Conservation (phyloP, 1,284 basidiomycete species). For the Hemileia vastatrix region DNA sequence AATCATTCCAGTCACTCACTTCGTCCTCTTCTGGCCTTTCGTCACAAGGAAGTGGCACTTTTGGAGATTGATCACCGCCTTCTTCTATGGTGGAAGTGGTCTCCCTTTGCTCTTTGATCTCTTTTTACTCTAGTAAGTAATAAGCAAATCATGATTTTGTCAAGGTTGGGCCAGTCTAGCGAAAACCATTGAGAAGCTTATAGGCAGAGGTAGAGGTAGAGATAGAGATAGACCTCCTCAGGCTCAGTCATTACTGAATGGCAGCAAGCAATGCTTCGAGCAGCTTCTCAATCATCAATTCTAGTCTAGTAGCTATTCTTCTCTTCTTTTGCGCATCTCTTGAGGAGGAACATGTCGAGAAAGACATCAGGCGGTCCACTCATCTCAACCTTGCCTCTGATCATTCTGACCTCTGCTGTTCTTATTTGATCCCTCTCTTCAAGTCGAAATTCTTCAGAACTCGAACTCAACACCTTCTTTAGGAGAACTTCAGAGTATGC, state of each 20-base stretch:
- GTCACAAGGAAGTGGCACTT: conserved; percentile 53
- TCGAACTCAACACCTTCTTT: conserved; percentile 57
- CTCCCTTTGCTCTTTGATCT: conserved; percentile 63
- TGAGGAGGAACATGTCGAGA: no score
- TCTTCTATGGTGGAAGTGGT: conserved; percentile 60
- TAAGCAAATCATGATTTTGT: no score
- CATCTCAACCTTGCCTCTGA: conserved; percentile 8
- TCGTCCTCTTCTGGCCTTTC: conserved; percentile 54
- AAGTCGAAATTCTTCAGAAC: conserved; percentile 57
- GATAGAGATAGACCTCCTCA: no score
- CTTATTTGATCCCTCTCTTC: no score
- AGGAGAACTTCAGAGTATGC: conserved; percentile 60
- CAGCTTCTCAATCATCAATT: no score
- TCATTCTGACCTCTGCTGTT: background rate
- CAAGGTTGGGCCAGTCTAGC: no score
- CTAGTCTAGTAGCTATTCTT: no score
- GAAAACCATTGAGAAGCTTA: no score
- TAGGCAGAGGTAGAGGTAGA: no score
- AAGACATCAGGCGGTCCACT: no score
- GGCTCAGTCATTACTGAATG: no score
- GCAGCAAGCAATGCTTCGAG: no score
- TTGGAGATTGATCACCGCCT: conserved; percentile 65
- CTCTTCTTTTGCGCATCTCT: background rate
- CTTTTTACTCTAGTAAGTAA: conserved; percentile 65
- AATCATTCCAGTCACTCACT: conserved; percentile 52